Evolutionary conservation across 768 basidiomycete genomes (phyloP).

Genomic region (Hebeloma cylindrosporum): DNA sequence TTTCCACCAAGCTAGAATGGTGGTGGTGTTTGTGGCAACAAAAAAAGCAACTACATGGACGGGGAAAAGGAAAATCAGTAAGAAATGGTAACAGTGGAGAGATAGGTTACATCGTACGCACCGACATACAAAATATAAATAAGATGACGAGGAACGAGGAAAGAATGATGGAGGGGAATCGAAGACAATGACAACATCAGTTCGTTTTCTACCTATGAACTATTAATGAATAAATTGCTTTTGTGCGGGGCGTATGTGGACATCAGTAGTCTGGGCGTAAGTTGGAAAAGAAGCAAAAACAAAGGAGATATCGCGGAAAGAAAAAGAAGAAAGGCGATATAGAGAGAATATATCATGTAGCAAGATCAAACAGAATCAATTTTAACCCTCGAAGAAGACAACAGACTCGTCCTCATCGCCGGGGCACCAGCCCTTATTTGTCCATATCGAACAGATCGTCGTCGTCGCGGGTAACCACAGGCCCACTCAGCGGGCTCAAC

Average conservation of each 20-base stretch:
- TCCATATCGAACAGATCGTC: conserved; percentile 75
- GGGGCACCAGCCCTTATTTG: conserved; percentile 18
- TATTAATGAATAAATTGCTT: too few species aligned
- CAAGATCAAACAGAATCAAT: neutral
- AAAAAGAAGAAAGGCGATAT: neutral
- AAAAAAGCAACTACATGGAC: too few species aligned
- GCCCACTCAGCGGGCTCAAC: conserved; percentile 62
- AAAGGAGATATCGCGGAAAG: neutral
- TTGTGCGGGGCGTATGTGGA: too few species aligned
- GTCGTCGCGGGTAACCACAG: conserved; percentile 60
- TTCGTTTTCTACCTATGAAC: too few species aligned
- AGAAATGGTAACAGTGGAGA: neutral
- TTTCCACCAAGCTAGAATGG: too few species aligned
- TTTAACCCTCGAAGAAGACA: conserved; percentile 2
- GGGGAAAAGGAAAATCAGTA: neutral
- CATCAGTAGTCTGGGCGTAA: too few species aligned
- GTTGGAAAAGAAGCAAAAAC: neutral
- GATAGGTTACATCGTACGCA: conserved; percentile 3
- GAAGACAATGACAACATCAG: too few species aligned
- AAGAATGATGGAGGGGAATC: too few species aligned
- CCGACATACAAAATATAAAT: too few species aligned
- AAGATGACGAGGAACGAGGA: too few species aligned
- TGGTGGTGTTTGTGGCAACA: too few species aligned
- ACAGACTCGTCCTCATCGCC: conserved; percentile 1
- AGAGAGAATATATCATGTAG: conserved; percentile 4